Evolutionary conservation across 2,329 filamentous ascomycete genomes (phyloP), one percentile per base, ranked within the genome.

Genomic region (Pyrenophora graminea): DNA sequence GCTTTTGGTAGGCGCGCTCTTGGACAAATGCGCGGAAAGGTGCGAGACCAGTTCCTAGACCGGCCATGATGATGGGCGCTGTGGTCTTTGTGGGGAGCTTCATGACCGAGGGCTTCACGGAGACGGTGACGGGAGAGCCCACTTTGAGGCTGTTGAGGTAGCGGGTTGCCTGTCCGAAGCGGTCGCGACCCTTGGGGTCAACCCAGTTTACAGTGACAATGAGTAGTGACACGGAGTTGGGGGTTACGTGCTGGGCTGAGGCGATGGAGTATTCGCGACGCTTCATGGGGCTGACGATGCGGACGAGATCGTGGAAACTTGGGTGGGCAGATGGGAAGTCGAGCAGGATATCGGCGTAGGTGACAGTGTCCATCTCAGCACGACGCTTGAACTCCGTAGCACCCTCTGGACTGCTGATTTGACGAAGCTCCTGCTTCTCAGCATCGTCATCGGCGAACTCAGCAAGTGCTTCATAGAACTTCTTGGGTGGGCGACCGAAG

Each of bases 11-110:
- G 42, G 94, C 94, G 51, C 94, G 93, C 79, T 99, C 94, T 78
- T 99, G 94, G 39, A 97, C 89, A 70, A 99, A 99, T 53, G 94
- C 94, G 61, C 94, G 91, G 90, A 99, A 99, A n/a, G 94, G 94
- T 1, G 94, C 94, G 18, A 99, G 87, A 70, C 94, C 94, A 0
- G 94, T 99, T 58, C 94, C 94, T n/a, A 97, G 88, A 74, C 94
- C 94, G 8, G 94, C 94, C 93, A 99, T 97, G 81, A 99, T 97
- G 71, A 99, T 86, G 34, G 94, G 94, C 40, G 93, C 90, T 32
- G 90, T 94, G 63, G 92, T 87, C 72, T 86, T 88, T 55, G 83
- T 77, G 4, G 94, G 94, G n/a, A 99, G 84, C 79, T 97, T 99
- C 94, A 99, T 99, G 61, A 97, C 94, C 19, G 91, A 97, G 0